phyloP scores from a whole-genome alignment of 225 moss, liverwort and hornwort species.

The Physcomitrium patens region DNA sequence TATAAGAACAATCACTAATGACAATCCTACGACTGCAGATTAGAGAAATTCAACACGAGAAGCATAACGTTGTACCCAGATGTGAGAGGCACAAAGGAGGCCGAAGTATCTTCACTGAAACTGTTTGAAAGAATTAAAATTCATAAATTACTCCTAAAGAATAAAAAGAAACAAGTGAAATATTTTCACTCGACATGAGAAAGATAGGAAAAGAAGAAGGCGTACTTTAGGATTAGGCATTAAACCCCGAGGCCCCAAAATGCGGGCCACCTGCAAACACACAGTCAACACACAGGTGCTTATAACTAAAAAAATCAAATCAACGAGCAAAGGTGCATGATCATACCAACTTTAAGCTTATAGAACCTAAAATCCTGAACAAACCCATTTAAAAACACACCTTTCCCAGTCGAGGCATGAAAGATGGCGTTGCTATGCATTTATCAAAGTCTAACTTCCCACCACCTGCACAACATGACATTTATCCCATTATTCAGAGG shows the following conservation, averaged over 20 bases:
- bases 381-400: conserved; percentile 35
- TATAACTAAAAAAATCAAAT: not conserved
- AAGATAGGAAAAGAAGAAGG: conserved; percentile 7
- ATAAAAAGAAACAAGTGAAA: conserved; percentile 2
- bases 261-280: conserved; percentile 82
- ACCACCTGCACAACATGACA: conserved; percentile 62
- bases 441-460: conserved; percentile 97
- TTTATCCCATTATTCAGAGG: conserved; percentile 13
- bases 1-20: conserved; percentile 7
- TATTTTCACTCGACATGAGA: not conserved
- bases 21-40: conserved; percentile 9
- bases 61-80: not conserved
- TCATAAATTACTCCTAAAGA: conserved; percentile 5
- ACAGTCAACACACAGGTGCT: conserved; percentile 4
- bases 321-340: not conserved
- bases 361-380: conserved; percentile 1
- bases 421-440: conserved; percentile 94
- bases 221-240: conserved; percentile 99
- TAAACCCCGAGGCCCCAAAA: conserved; percentile 92
- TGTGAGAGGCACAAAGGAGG: not conserved
- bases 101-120: not conserved
- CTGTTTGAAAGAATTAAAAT: not conserved
- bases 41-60: not conserved
- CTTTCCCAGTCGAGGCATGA: conserved; percentile 97
- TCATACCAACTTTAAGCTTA: not conserved